phyloP scores from a whole-genome alignment of 1,139 yeast species.

The Candida glucosophila region DNA sequence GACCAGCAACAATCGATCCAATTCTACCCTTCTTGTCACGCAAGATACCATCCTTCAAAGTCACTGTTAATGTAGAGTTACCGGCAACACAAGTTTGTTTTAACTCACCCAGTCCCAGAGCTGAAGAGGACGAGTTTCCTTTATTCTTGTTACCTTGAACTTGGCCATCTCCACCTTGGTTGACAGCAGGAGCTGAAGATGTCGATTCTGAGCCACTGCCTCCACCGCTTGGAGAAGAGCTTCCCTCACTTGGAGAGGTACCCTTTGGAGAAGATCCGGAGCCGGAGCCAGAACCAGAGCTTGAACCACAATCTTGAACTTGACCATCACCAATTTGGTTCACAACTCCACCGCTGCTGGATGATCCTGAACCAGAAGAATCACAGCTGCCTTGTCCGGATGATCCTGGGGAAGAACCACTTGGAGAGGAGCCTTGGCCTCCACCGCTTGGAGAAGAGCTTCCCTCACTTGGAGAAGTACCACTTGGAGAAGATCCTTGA shows the following conservation, averaged over 20 bases:
- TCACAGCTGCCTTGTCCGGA: constrained; percentile 15
- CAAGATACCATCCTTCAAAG: constrained; percentile 44
- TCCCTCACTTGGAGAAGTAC: too few species aligned
- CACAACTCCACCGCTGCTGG: constrained; percentile 14
- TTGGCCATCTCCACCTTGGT: constrained; percentile 29
- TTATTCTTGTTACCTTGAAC: constrained; percentile 16
- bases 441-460: too few species aligned
- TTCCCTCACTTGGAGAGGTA: too few species aligned
- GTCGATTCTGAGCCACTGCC: too few species aligned
- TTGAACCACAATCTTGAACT: constrained; percentile 10
- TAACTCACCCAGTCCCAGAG: constrained; percentile 5
- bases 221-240: constrained; percentile 21
- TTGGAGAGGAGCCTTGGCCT: too few species aligned
- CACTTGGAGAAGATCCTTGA: too few species aligned
- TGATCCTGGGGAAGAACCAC: too few species aligned
- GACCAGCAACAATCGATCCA: constrained; percentile 77
- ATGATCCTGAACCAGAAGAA: too few species aligned
- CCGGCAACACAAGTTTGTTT: constrained; percentile 39
- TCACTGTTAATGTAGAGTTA: constrained; percentile 49
- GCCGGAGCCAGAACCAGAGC: constrained; percentile 4
- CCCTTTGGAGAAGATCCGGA: constrained; percentile 6
- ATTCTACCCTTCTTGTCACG: constrained; percentile 61
- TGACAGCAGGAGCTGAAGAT: constrained; percentile 17
- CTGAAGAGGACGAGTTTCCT: constrained; percentile 1
- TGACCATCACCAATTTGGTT: constrained; percentile 30